Evolutionary conservation across 1,284 basidiomycete genomes (phyloP).

Genomic region (Pseudomicrostroma phylloplanum): DNA sequence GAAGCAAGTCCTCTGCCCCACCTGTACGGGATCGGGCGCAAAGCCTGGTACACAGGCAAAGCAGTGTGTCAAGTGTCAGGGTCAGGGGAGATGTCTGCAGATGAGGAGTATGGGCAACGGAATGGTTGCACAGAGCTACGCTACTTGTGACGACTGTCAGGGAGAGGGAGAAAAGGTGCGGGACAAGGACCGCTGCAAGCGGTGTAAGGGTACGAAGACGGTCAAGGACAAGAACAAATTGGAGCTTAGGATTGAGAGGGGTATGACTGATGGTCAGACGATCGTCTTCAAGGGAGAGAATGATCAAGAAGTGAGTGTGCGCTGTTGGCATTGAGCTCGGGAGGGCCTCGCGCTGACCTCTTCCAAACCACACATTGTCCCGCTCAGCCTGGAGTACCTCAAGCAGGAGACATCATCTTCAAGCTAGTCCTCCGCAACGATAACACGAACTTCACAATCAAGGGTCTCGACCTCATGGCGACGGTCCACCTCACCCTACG

Average conservation of each 20-base stretch:
- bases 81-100: slow-evolving; percentile 68
- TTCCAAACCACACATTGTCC: neutral
- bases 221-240: slow-evolving; percentile 72
- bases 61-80: slow-evolving; percentile 73
- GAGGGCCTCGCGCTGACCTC: neutral
- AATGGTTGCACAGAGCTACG: slow-evolving; percentile 54
- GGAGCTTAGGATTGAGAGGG: slow-evolving; percentile 64
- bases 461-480: slow-evolving; percentile 69
- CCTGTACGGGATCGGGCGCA: slow-evolving; percentile 81
- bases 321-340: neutral
- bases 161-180: slow-evolving; percentile 73
- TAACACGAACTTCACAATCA: slow-evolving; percentile 67
- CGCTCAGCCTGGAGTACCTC: slow-evolving; percentile 13
- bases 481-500: slow-evolving; percentile 55
- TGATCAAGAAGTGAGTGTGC: slow-evolving; percentile 69
- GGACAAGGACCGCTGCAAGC: slow-evolving; percentile 93
- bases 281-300: slow-evolving; percentile 84
- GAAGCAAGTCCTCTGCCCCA: slow-evolving; percentile 70
- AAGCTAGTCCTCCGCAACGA: slow-evolving; percentile 66
- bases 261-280: slow-evolving; percentile 76
- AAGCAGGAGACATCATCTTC: slow-evolving; percentile 63
- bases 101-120: slow-evolving; percentile 47
- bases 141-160: slow-evolving; percentile 68
- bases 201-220: slow-evolving; percentile 81
- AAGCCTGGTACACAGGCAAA: slow-evolving; percentile 72